Conservation (phyloP, 2,329 filamentous ascomycete genomes). For the Fusarium sp. region DNA sequence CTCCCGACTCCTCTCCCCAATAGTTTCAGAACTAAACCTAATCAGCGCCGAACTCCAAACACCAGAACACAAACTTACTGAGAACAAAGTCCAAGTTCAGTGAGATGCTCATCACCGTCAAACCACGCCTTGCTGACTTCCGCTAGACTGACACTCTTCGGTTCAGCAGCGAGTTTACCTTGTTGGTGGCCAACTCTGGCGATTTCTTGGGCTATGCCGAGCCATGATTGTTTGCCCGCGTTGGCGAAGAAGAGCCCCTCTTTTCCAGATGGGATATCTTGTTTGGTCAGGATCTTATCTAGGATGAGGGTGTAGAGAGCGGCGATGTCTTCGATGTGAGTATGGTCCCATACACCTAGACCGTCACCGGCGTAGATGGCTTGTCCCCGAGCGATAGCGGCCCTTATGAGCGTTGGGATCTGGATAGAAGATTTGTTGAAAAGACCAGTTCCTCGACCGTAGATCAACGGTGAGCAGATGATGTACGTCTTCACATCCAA, state of each 20-base stretch:
- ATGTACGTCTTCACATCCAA: background rate
- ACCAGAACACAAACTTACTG: background rate
- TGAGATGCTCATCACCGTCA: background rate
- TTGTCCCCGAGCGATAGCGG: background rate
- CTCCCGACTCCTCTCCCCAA: background rate
- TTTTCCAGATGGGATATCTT: background rate
- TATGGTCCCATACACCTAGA: background rate
- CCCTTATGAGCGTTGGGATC: background rate
- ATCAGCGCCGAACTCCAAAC: fast-evolving
- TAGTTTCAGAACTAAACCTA: background rate
- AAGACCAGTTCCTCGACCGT: background rate
- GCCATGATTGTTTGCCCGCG: background rate
- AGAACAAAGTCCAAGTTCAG: conserved; percentile 5
- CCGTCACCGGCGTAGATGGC: conserved; percentile 1
- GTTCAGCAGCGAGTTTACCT: background rate
- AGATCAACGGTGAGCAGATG: conserved; percentile 10
- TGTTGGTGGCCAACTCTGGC: background rate
- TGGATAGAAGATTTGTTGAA: conserved; percentile 14
- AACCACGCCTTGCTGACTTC: conserved; percentile 1
- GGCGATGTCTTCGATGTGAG: conserved; percentile 3
- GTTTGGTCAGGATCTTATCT: background rate
- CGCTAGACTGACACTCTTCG: background rate
- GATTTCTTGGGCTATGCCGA: conserved; percentile 1
- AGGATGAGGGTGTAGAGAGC: background rate
- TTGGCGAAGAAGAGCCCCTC: conserved; percentile 5